A percentile compares a stretch with the other conserved stretches of the same genome.
Evolutionary conservation across 768 basidiomycete species (phyloP).

Genomic region (Tremella yokohamensis): DNA sequence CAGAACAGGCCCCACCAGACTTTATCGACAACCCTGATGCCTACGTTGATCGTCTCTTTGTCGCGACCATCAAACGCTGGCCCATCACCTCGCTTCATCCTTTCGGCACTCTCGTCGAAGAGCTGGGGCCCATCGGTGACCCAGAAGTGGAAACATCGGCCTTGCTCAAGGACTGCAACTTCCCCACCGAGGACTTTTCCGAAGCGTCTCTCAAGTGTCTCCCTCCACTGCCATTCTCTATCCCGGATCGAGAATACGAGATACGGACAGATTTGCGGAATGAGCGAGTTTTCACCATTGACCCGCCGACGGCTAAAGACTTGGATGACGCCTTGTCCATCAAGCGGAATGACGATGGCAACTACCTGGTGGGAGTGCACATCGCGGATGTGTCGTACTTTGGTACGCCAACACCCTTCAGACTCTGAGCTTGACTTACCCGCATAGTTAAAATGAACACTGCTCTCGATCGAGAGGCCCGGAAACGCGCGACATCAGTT

Average conservation of each 20-base stretch:
- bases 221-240: conserved; percentile 81
- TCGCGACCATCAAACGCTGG: conserved; percentile 97
- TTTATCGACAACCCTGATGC: conserved; percentile 91
- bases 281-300: conserved; percentile 87
- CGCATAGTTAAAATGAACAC: conserved; percentile 56
- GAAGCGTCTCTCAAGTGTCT: conserved; percentile 93
- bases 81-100: conserved; percentile 91
- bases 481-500: conserved; percentile 93
- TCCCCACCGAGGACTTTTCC: conserved; percentile 94
- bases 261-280: conserved; percentile 80
- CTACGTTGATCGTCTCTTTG: conserved; percentile 86
- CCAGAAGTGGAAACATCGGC: conserved; percentile 97
- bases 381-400: conserved; percentile 95
- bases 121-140: conserved; percentile 96
- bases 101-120: conserved; percentile 95
- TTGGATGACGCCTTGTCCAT: conserved; percentile 93
- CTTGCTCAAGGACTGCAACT: conserved; percentile 96
- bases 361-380: conserved; percentile 88
- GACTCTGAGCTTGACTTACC: not conserved
- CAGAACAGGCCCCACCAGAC: conserved; percentile 92
- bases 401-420: conserved; percentile 57
- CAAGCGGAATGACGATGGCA: conserved; percentile 83
- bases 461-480: conserved; percentile 94
- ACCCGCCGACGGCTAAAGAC: conserved; percentile 83
- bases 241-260: conserved; percentile 85